These are phyloP conservation scores for Aspergillus sergii DNA, from an alignment of 2,329 filamentous ascomycete species.

Conservation along the genomic window DNA sequence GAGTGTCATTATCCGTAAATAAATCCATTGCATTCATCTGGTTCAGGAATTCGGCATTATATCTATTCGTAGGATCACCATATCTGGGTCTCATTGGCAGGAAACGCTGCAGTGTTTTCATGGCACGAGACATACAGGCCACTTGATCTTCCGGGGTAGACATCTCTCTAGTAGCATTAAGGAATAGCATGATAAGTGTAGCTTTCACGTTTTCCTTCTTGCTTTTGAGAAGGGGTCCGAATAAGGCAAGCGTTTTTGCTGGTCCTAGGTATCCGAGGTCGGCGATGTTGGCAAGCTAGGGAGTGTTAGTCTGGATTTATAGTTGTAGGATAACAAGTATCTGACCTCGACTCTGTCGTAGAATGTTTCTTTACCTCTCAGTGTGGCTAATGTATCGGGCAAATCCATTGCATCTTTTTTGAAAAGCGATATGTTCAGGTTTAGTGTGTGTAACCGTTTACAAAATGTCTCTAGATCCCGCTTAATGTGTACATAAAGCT, in stretches of 20 bases:
- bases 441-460: no score
- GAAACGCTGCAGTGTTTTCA: background rate
- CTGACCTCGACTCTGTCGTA: background rate
- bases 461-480: no score
- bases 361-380: background rate
- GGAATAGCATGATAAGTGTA: background rate
- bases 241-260: background rate
- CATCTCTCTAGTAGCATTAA: background rate
- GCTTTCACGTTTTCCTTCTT: background rate
- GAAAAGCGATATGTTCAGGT: no score
- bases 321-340: accelerated
- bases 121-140: background rate
- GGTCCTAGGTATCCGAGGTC: background rate
- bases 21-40: background rate
- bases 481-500: no score
- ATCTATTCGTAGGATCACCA: background rate
- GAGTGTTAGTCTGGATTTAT: background rate
- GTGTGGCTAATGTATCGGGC: no score
- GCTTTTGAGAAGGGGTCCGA: background rate
- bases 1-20: background rate
- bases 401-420: no score
- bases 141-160: background rate
- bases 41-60: background rate
- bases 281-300: background rate
- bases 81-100: background rate